phyloP scores from a whole-genome alignment of 1,284 basidiomycete genomes.

The Inonotus obliquus region DNA sequence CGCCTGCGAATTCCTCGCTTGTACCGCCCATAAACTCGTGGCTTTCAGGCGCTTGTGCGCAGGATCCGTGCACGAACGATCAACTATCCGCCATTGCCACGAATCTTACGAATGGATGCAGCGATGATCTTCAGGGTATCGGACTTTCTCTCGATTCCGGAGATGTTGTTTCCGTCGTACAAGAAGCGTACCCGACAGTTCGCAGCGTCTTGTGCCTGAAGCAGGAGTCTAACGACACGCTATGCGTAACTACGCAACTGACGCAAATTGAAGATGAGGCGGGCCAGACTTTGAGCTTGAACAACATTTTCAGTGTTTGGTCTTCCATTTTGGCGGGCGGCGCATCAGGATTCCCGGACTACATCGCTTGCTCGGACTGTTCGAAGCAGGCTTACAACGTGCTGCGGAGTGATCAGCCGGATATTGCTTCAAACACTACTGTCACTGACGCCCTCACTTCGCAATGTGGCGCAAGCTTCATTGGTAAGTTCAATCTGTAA shows the following conservation, averaged over 20 bases:
- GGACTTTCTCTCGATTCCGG: slow-evolving; percentile 26
- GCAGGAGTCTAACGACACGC: slow-evolving; percentile 42
- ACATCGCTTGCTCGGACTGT: slow-evolving; percentile 52
- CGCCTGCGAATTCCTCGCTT: slow-evolving; percentile 40
- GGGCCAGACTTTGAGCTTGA: slow-evolving; percentile 26
- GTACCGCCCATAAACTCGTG: slow-evolving; percentile 50
- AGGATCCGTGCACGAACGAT: slow-evolving; percentile 50
- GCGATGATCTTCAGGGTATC: slow-evolving; percentile 38
- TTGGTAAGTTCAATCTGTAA: slow-evolving; percentile 15
- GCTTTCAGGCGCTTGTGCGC: slow-evolving; percentile 51
- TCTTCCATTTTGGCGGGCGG: slow-evolving; percentile 22
- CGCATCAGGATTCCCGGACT: slow-evolving; percentile 32
- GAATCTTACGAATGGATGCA: slow-evolving; percentile 49
- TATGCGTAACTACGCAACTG: slow-evolving; percentile 50
- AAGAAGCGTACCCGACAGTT: slow-evolving; percentile 44
- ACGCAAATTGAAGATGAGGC: slow-evolving; percentile 38
- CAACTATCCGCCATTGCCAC: slow-evolving; percentile 43
- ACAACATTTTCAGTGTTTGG: slow-evolving; percentile 26
- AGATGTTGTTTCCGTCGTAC: slow-evolving; percentile 34
- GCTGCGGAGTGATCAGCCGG: slow-evolving; percentile 36
- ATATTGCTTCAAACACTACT: slow-evolving; percentile 27
- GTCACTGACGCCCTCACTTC: slow-evolving; percentile 29
- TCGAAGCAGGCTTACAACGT: slow-evolving; percentile 48
- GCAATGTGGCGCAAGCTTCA: slow-evolving; percentile 48
- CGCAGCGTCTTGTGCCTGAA: slow-evolving; percentile 49